A percentile compares a stretch with the other conserved stretches of the same genome.
phyloP scores from a whole-genome alignment of 805 yeast genomes.

The Wickerhamiella australiensis region DNA sequence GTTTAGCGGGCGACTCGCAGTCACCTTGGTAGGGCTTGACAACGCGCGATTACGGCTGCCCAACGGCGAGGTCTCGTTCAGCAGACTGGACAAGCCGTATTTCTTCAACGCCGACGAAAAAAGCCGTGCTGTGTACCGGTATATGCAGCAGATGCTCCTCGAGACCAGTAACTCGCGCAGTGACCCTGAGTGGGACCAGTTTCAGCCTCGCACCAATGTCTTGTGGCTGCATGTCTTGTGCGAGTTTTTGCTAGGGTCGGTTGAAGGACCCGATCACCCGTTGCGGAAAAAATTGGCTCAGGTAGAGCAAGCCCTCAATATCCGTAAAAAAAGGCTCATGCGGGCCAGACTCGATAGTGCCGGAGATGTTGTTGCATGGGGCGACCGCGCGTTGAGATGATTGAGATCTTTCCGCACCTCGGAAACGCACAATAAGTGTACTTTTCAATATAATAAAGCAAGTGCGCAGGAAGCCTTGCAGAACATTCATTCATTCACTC shows the following conservation, averaged over 20 bases:
- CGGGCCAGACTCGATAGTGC: slow-evolving; percentile 5
- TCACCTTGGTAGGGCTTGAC: slow-evolving; percentile 20
- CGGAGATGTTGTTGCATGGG: slow-evolving; percentile 12
- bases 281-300: slow-evolving; percentile 8
- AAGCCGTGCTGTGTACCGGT: slow-evolving; percentile 44
- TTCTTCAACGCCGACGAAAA: slow-evolving; percentile 53
- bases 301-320: slow-evolving; percentile 2
- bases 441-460: too few relatives aligned
- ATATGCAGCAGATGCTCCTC: slow-evolving; percentile 32
- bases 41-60: slow-evolving; percentile 32
- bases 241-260: slow-evolving; percentile 30
- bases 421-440: too few relatives aligned
- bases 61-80: slow-evolving; percentile 30
- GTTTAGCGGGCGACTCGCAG: slow-evolving; percentile 11
- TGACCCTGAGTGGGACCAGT: slow-evolving; percentile 35
- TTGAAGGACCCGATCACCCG: slow-evolving; percentile 3
- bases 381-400: slow-evolving; percentile 1
- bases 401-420: too few relatives aligned
- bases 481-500: neutral
- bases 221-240: slow-evolving; percentile 55
- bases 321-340: slow-evolving; percentile 4
- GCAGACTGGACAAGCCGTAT: slow-evolving; percentile 52
- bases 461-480: neutral
- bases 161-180: slow-evolving; percentile 3
- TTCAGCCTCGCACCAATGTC: slow-evolving; percentile 41